Base-by-base conservation (phyloP, 495 filamentous ascomycete species). In the Aspergillus cavernicola region DNA sequence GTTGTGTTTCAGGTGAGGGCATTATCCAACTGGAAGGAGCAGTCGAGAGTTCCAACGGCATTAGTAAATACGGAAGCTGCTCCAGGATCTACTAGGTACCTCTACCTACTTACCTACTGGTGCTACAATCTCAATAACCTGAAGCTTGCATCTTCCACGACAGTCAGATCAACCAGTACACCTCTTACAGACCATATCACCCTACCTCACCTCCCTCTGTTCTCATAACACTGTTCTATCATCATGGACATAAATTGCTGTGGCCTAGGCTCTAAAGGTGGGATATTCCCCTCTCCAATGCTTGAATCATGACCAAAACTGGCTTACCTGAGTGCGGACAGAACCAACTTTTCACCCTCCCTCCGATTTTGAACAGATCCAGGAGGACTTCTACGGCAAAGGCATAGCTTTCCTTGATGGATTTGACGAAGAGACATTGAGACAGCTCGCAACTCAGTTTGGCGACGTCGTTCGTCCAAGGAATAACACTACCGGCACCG, bases 391-490 rank as follows among this genome's bases (percentile, higher is more conserved):
- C 18, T 23, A 54, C 36, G 35, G 19, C 16, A 12, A 51, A 12
- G 54, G 54, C 24, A 51, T 56, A 2, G 54, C 46, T 11, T 56
- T 56, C 18, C 13, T 56, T 3, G 24, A 56, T 20, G 23, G 33
- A 31, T 51, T 47, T 35, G 40, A 56, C 16, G 54, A 56, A 15
- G 41, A 44, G 1, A 36, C 47, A 4, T 19, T 56, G 6, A 39
- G 12, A 12, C 5, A 51, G 5, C 40, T 56, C n/a, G 54, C 54
- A 23, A 39, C 11, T 22, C 31, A 56, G 36, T 20, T 54, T 10
- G 52, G 52, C 1, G 35, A 54, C 2, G 36, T 54, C 11, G 52
- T 54, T 29, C 42, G 52, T 9, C 52, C 52, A 16, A 33, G 52
- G 4, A 54, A 54, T 11, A 36, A 40, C 1, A 10, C 12, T 16